Conservation (phyloP, 306 rosid species). For the Fagus sylvatica region DNA sequence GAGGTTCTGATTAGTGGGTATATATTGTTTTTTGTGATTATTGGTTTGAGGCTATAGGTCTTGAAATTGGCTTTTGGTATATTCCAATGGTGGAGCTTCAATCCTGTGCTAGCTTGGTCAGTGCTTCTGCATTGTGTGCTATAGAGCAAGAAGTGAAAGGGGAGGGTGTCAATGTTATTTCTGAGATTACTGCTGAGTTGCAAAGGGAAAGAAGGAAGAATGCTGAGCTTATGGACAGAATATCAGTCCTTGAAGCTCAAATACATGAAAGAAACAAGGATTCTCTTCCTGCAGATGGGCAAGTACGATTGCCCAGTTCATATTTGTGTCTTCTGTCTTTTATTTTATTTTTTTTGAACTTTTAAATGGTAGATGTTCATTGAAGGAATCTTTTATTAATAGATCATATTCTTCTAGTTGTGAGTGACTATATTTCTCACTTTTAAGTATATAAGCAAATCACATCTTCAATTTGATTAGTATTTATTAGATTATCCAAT, state of each 20-base stretch:
- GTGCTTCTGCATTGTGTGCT: constrained; percentile 51
- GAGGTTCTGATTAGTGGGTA: constrained; percentile 12
- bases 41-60: constrained; percentile 4
- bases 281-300: constrained; percentile 27
- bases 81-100: constrained; percentile 62
- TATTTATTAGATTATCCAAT: neutral
- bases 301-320: constrained; percentile 40
- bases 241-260: constrained; percentile 83
- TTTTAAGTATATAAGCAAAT: neutral
- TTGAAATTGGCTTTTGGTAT: constrained; percentile 19
- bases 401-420: neutral
- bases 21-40: constrained; percentile 2
- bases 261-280: constrained; percentile 48
- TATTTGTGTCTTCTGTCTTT: neutral
- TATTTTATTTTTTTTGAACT: neutral
- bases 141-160: constrained; percentile 60
- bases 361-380: neutral
- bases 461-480: neutral
- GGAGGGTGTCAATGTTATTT: constrained; percentile 44
- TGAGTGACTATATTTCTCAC: neutral
- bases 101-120: constrained; percentile 56
- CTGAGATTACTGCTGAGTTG: constrained; percentile 65
- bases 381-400: neutral
- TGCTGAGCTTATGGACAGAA: constrained; percentile 64
- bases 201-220: constrained; percentile 75